Conservation (phyloP, 768 basidiomycete genomes). For the Calocybe cyanea region DNA sequence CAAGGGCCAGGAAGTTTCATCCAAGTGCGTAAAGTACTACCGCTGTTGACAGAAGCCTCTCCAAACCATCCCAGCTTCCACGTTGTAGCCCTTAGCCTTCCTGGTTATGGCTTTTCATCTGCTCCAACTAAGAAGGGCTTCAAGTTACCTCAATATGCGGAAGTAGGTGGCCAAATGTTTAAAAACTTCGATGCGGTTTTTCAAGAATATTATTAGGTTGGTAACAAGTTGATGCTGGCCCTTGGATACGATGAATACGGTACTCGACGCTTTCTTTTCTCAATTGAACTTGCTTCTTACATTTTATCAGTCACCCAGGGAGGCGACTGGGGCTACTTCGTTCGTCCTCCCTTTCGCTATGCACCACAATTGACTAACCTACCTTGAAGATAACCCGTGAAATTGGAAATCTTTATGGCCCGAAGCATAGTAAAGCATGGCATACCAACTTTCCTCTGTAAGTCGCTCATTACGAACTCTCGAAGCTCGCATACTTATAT, state of each 20-base stretch:
- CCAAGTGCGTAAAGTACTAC: constrained; percentile 55
- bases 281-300: neutral
- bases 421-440: constrained; percentile 44
- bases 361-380: no score
- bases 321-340: constrained; percentile 43
- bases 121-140: no score
- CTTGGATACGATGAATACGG: constrained; percentile 50
- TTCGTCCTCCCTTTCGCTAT: constrained; percentile 16
- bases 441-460: constrained; percentile 44
- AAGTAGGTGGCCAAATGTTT: no score
- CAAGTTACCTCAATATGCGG: no score
- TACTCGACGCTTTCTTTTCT: neutral
- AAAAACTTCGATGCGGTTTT: no score
- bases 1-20: constrained; percentile 60
- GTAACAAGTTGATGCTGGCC: no score
- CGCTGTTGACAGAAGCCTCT: constrained; percentile 42
- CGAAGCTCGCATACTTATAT: constrained; percentile 15
- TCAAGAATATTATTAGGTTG: no score
- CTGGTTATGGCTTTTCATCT: no score
- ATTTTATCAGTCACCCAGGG: constrained; percentile 43
- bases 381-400: constrained; percentile 22
- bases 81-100: constrained; percentile 56
- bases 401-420: constrained; percentile 28
- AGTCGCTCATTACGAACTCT: neutral
- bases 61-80: constrained; percentile 55